Evolutionary conservation across 306 rosid genomes (phyloP).

Genomic region (Prunus armeniaca): DNA sequence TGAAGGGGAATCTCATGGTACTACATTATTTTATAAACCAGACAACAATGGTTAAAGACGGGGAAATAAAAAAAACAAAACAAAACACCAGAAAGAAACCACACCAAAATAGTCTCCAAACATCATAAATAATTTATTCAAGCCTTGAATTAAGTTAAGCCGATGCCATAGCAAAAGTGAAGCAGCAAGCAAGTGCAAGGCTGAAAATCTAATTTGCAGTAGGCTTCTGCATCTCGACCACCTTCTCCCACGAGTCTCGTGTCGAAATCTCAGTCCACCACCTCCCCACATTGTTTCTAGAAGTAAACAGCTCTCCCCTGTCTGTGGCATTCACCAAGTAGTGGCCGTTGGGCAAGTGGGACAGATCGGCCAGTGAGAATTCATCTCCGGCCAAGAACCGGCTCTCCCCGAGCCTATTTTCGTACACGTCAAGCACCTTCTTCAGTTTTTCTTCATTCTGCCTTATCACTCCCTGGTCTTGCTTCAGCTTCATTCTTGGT

Average conservation of each 20-base stretch:
- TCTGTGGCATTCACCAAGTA: slow-evolving; percentile 42
- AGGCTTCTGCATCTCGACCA: slow-evolving; percentile 42
- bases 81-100: too few relatives aligned
- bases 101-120: too few relatives aligned
- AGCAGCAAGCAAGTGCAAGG: not conserved
- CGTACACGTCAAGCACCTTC: slow-evolving; percentile 72
- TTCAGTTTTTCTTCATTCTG: slow-evolving; percentile 53
- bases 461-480: slow-evolving; percentile 47
- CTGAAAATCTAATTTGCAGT: not conserved
- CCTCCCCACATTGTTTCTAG: slow-evolving; percentile 53
- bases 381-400: slow-evolving; percentile 71
- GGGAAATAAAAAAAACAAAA: too few relatives aligned
- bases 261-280: slow-evolving; percentile 85
- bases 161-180: too few relatives aligned
- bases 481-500: slow-evolving; percentile 72
- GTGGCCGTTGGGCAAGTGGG: slow-evolving; percentile 77
- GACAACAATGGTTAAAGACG: too few relatives aligned
- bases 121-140: too few relatives aligned
- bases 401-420: slow-evolving; percentile 52
- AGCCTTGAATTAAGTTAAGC: too few relatives aligned
- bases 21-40: too few relatives aligned
- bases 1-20: too few relatives aligned
- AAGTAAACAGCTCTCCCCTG: slow-evolving; percentile 42
- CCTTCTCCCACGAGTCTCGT: slow-evolving; percentile 68
- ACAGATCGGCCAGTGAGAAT: slow-evolving; percentile 82